phyloP scores from a whole-genome alignment of 2,329 filamentous ascomycete species.

The Colletotrichum siamense region DNA sequence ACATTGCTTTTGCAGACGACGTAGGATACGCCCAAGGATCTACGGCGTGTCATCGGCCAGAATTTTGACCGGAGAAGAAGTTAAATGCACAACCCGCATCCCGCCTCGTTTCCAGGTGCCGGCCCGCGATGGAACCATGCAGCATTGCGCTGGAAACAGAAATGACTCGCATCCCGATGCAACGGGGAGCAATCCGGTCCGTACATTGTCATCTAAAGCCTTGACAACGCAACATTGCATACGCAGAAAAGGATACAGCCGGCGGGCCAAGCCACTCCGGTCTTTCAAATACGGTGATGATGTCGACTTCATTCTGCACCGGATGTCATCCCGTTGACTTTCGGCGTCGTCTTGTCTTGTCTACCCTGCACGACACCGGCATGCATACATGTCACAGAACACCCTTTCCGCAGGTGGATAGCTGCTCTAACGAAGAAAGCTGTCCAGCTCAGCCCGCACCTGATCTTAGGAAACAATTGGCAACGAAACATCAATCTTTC shows the following conservation, averaged over 20 bases:
- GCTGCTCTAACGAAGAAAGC: not conserved
- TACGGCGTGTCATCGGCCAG: not conserved
- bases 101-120: not conserved
- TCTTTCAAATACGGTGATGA: not conserved
- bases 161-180: not conserved
- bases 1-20: not conserved
- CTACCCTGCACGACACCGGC: not conserved
- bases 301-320: not conserved
- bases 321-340: not conserved
- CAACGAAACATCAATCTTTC: not conserved
- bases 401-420: not conserved
- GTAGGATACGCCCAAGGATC: not conserved
- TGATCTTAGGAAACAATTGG: not conserved
- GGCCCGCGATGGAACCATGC: slow-evolving; percentile 9
- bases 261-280: not conserved
- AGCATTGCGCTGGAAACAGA: not conserved
- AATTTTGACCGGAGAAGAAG: not conserved
- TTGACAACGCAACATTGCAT: not conserved
- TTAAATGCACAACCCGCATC: not conserved
- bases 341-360: not conserved
- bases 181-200: not conserved
- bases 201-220: not conserved
- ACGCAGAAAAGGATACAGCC: not conserved
- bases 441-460: not conserved
- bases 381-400: not conserved